Evolutionary conservation across 176 grass and related monocot genomes (phyloP), one percentile per base, ranked within the genome.

Genomic region (Oryza meridionalis): DNA sequence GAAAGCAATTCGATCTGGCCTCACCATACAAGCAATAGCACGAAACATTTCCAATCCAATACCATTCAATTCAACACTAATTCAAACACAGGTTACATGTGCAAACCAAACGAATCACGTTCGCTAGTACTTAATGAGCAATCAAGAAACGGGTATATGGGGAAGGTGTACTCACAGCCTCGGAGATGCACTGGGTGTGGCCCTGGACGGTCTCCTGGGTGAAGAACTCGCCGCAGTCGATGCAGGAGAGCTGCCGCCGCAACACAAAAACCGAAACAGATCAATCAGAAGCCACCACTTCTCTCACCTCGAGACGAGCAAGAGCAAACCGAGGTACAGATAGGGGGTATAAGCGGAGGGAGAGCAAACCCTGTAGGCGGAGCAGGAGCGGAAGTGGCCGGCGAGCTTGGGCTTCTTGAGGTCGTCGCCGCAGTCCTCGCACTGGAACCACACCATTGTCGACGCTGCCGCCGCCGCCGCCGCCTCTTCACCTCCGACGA

Each of bases 361-460:
- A 33, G 67, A 22, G 21, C 66, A 21, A 69, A 94, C 96, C 91
- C 87, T 96, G 87, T 84, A 96, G 64, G 96, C 93, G 53, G 93
- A 99, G 93, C 96, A 99, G 77, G 78, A 87, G 49, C 91, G 91
- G 83, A 98, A 98, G 84, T 98, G 96, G 22, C 88, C 80, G 40
- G 91, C 90, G 46, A 99, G 93, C 85, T 96, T 99, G 65, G 96
- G 96, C 81, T 99, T 96, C 93, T 94, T 99, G 83, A 99, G 81
- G 75, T 99, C 84, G 77, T 94, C 96, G 9, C 93, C 91, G 32
- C 96, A 96, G 53, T 92, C 93, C 70, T 99, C 96, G 81, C 96
- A 98, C 86, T 96, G 96, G 74, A 99, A 99, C 96, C 96, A 99
- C 71, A 99, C 96, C 96, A 99, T 99, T 32, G 21, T 24, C 58